These are phyloP conservation scores for Zopfochytrium polystomum DNA, from an alignment of 371 early-diverging fungal genomes.

Conservation along the genomic window DNA sequence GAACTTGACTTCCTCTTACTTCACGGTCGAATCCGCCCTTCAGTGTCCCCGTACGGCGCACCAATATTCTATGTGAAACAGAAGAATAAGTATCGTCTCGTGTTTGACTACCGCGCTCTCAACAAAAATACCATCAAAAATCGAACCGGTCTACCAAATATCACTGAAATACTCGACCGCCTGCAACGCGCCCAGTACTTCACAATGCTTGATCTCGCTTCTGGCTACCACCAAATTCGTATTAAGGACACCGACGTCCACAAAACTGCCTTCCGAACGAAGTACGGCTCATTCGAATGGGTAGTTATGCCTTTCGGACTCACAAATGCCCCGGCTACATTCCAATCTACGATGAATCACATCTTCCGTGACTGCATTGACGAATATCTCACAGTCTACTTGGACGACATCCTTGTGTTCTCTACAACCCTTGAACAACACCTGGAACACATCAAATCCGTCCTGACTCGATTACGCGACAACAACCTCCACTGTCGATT, in stretches of 20 bases:
- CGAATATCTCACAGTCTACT: neutral
- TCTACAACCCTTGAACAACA: conserved; percentile 37
- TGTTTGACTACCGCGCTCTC: no score
- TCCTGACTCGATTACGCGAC: conserved; percentile 38
- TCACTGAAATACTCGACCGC: conserved; percentile 14
- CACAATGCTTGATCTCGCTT: conserved; percentile 8
- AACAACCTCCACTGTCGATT: no score
- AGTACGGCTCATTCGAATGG: conserved; percentile 44
- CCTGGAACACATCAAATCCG: conserved; percentile 2
- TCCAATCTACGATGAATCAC: conserved; percentile 45
- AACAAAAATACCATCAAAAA: no score
- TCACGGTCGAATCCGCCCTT: conserved; percentile 9
- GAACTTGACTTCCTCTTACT: conserved; percentile 9
- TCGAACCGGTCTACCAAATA: conserved; percentile 13
- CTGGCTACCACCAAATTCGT: conserved; percentile 22
- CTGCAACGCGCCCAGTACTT: conserved; percentile 12
- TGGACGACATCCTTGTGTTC: conserved; percentile 38
- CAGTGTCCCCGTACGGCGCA: no score
- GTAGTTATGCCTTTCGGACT: neutral
- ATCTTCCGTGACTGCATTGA: conserved; percentile 31
- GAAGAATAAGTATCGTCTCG: conserved; percentile 26
- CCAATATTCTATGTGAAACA: no score
- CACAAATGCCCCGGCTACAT: conserved; percentile 35
- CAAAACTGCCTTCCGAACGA: conserved; percentile 36
- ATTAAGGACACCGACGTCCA: no score